Evolutionary conservation across 2,329 filamentous ascomycete species (phyloP).

Genomic region (Cordyceps tenuipes): DNA sequence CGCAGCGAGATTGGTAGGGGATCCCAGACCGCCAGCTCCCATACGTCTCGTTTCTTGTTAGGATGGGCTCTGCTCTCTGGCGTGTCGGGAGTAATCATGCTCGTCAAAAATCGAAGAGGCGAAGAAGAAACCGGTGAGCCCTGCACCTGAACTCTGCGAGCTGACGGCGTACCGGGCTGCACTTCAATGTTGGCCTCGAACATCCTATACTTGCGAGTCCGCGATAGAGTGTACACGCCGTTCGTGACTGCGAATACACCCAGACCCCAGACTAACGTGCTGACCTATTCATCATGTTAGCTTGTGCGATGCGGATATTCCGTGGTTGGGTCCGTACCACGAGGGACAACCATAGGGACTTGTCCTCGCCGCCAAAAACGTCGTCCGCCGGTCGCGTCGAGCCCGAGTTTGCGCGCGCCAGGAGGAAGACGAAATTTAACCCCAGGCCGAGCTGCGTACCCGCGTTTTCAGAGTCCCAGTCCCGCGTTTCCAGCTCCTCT

Average conservation of each 20-base stretch:
- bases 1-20: constrained; percentile 75
- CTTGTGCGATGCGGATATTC: constrained; percentile 8
- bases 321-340: constrained; percentile 33
- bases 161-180: constrained; percentile 71
- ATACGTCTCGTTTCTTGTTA: constrained; percentile 75
- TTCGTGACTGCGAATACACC: constrained; percentile 62
- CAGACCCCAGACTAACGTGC: constrained; percentile 63
- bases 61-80: constrained; percentile 82
- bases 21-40: constrained; percentile 92
- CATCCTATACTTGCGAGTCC: constrained; percentile 78
- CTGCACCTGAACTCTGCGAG: constrained; percentile 78
- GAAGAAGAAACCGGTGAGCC: constrained; percentile 72
- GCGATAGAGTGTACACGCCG: constrained; percentile 70
- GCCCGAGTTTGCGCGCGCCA: constrained; percentile 72
- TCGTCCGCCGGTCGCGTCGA: constrained; percentile 55
- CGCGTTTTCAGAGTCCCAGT: constrained; percentile 78
- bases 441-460: constrained; percentile 66
- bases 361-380: constrained; percentile 68
- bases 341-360: constrained; percentile 56
- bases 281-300: constrained; percentile 40
- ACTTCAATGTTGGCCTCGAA: constrained; percentile 81
- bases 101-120: constrained; percentile 66
- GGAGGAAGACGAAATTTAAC: constrained; percentile 71
- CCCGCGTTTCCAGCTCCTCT: constrained; percentile 83
- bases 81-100: constrained; percentile 56